Percentiles rank a stretch among this genome's conserved stretches.
phyloP scores from a whole-genome alignment of 352 stramenopile genomes.

The Globisporangium nodosum region DNA sequence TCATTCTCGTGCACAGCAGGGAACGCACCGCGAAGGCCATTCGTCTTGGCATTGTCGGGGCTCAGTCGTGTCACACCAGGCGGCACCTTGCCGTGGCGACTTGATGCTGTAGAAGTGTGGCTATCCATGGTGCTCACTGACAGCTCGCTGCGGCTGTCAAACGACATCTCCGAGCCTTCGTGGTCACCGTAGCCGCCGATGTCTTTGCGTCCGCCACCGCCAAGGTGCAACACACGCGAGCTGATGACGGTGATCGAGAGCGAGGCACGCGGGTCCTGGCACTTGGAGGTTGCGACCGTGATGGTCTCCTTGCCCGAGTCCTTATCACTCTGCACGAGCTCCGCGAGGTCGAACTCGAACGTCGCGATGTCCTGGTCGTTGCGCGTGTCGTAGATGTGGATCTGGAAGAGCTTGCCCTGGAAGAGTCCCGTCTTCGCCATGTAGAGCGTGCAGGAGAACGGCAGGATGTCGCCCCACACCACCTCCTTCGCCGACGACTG shows the following conservation, averaged over 20 bases:
- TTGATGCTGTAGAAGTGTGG: slow-evolving; percentile 40
- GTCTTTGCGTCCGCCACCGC: slow-evolving; percentile 4
- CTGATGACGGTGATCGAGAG: slow-evolving; percentile 59
- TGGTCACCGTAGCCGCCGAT: slow-evolving; percentile 6
- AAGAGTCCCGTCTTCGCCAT: slow-evolving; percentile 70
- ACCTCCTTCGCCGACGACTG: slow-evolving; percentile 45
- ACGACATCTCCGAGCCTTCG: slow-evolving; percentile 37
- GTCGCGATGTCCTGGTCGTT: slow-evolving; percentile 44
- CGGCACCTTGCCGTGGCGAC: slow-evolving; percentile 10
- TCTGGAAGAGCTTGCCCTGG: slow-evolving; percentile 60
- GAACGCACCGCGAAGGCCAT: slow-evolving; percentile 8
- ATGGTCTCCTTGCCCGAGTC: slow-evolving; percentile 62
- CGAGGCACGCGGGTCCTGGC: slow-evolving; percentile 50
- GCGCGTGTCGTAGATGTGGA: slow-evolving; percentile 58
- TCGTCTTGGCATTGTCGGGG: slow-evolving; percentile 11
- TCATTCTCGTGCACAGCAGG: slow-evolving; percentile 13
- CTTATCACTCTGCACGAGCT: slow-evolving; percentile 55
- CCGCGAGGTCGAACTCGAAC: slow-evolving; percentile 67
- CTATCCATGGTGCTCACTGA: slow-evolving; percentile 56
- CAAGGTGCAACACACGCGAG: slow-evolving; percentile 31
- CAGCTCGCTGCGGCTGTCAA: slow-evolving; percentile 53
- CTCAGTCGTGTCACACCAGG: slow-evolving; percentile 8
- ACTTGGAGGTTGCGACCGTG: slow-evolving; percentile 50
- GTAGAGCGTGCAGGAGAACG: slow-evolving; percentile 71
- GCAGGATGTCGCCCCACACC: slow-evolving; percentile 69